Base-by-base conservation (phyloP, 2,329 filamentous ascomycete species). In the Epichloe hybrida region DNA sequence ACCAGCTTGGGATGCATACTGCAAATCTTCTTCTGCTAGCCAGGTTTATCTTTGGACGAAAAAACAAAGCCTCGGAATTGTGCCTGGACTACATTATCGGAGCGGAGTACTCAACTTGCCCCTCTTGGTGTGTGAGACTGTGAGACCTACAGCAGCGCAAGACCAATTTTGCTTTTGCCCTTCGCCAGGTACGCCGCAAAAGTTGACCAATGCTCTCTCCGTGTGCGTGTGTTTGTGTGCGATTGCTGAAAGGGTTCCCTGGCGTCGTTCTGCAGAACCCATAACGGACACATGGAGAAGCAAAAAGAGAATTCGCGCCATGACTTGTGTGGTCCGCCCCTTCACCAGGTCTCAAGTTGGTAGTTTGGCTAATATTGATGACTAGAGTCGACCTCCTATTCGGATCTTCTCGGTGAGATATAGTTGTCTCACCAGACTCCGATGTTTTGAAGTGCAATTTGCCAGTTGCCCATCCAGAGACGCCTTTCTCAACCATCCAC, bases 371-470 rank as follows among this genome's bases (percentile, higher is more conserved):
- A 37, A 37, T 21, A 34, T 34, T 35, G 38, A 27, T 34, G 27
- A 39, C 44, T 21, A 45, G 21, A 37, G n/a, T 21, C 20, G 23
- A 23, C 20, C 35, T 43, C 48, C 13, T 23, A 44, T 47, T 55
- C 53, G 55, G 56, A 41, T 55, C 53, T 52, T 50, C 52, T 62
- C 56, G 58, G 56, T 52, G 55, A 55, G 56, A 57, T 58, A 54
- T 48, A 23, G 39, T 9, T 65, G 63, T 65, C 61, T 65, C 58
- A 65, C 54, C 35, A 55, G 44, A 31, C 49, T 53, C 48, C 41
- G 55, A 54, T 55, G 55, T 57, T 62, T 58, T 53, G 52, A 49
- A 57, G 48, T 54, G 55, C 55, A 56, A 62, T 59, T 55, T 59
- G 55, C 47, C 54, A 54, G 50, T 41, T 49, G 13, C 37, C 49